Base-by-base conservation (phyloP, 1,139 yeast genomes). In the Arxiozyma bovina region DNA sequence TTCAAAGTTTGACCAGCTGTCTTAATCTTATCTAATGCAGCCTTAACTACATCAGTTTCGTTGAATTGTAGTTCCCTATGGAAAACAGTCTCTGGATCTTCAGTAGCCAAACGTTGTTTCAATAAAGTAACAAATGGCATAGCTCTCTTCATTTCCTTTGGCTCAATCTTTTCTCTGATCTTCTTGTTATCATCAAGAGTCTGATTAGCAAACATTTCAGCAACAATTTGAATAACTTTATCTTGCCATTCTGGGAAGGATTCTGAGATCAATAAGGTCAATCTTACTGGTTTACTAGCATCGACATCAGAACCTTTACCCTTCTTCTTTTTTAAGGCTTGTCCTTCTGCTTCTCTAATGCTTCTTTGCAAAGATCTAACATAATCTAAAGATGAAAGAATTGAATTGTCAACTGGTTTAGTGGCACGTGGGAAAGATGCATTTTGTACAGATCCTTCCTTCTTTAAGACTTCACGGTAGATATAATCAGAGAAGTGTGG, bases 181-280 rank as follows among this genome's bases (percentile, higher is more conserved):
- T 72, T 73, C 63, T 78, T 78, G 72, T 77, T 83, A 68, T 85
- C 90, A 58, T 81, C 76, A 63, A 86, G 75, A 40, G 78, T 70
- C 30, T 80, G 82, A 50, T 70, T 71, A 61, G 85, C 93, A 67
- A 86, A 87, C 61, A 90, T 78, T 61, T 86, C 85, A 64, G 90
- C 82, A 42, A 89, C 94, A 57, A 93, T 73, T 61, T 87, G 93
- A 65, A 93, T 84, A 73, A 89, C 93, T 63, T 79, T 77, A 57
- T 84, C 88, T 74, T 93, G 99, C 99, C 99, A 93, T 64, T 86
- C 93, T 50, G 99, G 99, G 90, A 87, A 93, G 21, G 88, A 78
- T 49, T 81, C 75, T 22, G 96, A 83, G 53, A 93, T 79, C 67
- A 80, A 87, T 59, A 93, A 71, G 20, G 86, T 79, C 67, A 93